Base-by-base conservation (phyloP, 345 rosid genomes). In the Conringia planisiliqua region DNA sequence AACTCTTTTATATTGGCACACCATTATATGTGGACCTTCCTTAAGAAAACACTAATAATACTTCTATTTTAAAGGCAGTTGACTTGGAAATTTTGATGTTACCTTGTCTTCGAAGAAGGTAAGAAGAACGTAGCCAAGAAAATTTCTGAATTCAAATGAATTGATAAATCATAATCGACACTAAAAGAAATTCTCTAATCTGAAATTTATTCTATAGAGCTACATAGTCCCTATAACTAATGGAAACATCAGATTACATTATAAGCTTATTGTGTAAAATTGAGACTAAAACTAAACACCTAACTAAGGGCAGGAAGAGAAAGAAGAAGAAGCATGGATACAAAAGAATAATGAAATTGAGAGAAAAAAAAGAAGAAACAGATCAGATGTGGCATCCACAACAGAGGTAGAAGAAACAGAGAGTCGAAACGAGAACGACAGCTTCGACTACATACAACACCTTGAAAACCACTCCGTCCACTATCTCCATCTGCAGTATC, bases 331-430 rank as follows among this genome's bases (percentile, higher is more conserved):
- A 18, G 22, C 12, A 56, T 24, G 66, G 50, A 68, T 50, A 26
- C 3, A 38, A 64, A 64, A 46, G 54, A 71, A 71, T 54, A 27
- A 74, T 26, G 8, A 20, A 59, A 38, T 14, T 26, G 33, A 66
- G 55, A 43, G 65, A n/a, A 30, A 16, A 14, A 13, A 29, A 47
- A 17, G 7, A 50, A 50, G 42, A 3, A 2, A 1, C 18, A 51
- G 58, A 5, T 84, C 80, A 88, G 16, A 90, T 61, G 76, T 80
- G 90, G 82, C 94, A 87, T 60, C 97, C 90, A 51, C 89, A 87
- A 72, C 89, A 88, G 61, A 88, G 84, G 74, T 82, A 82, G 85
- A 88, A 90, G 90, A 88, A 88, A 47, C 92, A 87, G 56, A 88
- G 83, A n/a, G 87, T 83, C 10, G 90, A 87, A 70, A 87, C 82